These are phyloP conservation scores for Lachnellula subtilissima DNA, from an alignment of 2,329 filamentous ascomycete genomes.

Conservation along the genomic window DNA sequence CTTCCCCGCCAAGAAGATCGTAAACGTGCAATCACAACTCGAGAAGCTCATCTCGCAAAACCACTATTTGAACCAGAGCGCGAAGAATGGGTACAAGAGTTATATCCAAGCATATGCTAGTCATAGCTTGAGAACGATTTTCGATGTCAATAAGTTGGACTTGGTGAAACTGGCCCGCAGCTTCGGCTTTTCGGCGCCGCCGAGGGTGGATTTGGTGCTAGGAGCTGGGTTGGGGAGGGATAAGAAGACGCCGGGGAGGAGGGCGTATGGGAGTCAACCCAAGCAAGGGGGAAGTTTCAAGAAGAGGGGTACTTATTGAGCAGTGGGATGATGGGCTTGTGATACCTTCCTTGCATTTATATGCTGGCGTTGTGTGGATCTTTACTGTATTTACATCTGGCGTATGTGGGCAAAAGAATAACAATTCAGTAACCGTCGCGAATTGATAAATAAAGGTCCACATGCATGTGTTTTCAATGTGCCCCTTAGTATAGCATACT, in stretches of 20 bases:
- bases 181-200: conserved; percentile 74
- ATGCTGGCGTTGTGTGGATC: neutral
- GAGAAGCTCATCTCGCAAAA: conserved; percentile 93
- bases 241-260: conserved; percentile 62
- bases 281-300: conserved; percentile 45
- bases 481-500: no score
- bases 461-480: no score
- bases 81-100: conserved; percentile 73
- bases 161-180: conserved; percentile 78
- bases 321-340: neutral
- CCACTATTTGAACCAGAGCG: conserved; percentile 91
- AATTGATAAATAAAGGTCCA: no score
- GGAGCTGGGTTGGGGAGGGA: conserved; percentile 71
- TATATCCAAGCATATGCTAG: conserved; percentile 95
- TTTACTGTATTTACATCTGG: neutral
- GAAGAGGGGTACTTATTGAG: conserved; percentile 26
- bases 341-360: conserved; percentile 2
- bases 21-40: conserved; percentile 84
- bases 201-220: conserved; percentile 72
- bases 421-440: neutral
- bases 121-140: conserved; percentile 76
- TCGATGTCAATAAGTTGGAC: conserved; percentile 78
- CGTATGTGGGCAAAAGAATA: neutral
- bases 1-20: conserved; percentile 85
- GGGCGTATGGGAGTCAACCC: conserved; percentile 75